Conservation (phyloP, 2,329 filamentous ascomycete genomes). For the Simplicillium aogashimaense region DNA sequence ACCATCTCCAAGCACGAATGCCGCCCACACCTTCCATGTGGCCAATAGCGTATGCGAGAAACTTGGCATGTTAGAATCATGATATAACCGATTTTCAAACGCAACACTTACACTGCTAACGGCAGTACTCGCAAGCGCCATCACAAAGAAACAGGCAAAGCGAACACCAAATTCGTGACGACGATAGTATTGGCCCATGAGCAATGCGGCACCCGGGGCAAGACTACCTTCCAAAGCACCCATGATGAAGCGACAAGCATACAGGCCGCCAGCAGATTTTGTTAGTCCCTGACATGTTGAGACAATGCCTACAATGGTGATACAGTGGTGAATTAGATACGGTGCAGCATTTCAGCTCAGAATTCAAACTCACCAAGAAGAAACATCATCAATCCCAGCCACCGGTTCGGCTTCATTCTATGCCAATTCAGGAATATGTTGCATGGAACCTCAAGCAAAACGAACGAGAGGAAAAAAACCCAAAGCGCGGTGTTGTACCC, state of each 20-base stretch:
- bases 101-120: neutral
- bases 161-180: neutral
- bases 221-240: neutral
- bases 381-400: neutral
- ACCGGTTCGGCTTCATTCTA: neutral
- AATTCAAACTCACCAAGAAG: neutral
- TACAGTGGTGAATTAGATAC: neutral
- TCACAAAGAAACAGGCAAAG: neutral
- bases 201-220: neutral
- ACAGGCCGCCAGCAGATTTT: too few relatives aligned
- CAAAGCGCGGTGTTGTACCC: neutral
- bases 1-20: neutral
- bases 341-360: neutral
- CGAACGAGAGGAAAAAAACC: neutral
- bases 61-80: neutral
- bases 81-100: neutral
- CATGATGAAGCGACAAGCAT: neutral
- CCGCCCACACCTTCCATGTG: neutral
- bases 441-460: neutral
- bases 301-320: neutral
- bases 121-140: neutral
- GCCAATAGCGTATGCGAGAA: neutral
- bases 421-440: neutral
- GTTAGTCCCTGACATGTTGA: neutral
- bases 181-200: neutral